Percentiles rank a stretch among this genome's conserved stretches.
These are phyloP conservation scores for Cladosporium sphaerospermum DNA, from an alignment of 2,329 filamentous ascomycete species.

Conservation along the genomic window DNA sequence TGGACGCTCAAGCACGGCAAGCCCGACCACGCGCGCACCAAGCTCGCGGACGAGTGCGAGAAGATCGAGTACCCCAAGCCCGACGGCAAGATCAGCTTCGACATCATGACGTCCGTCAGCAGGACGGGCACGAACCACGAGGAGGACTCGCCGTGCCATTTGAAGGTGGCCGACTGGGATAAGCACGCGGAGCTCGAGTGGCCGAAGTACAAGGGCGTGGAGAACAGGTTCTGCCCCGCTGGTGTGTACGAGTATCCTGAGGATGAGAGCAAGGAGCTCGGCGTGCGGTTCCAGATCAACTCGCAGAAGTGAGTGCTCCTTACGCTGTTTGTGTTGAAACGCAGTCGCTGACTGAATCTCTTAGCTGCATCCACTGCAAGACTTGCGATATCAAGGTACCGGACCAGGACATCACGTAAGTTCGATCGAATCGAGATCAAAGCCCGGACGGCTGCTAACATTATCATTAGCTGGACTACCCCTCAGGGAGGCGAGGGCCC, in stretches of 20 bases:
- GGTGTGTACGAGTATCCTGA: slow-evolving; percentile 98
- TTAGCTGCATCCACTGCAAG: slow-evolving; percentile 94
- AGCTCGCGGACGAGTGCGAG: slow-evolving; percentile 66
- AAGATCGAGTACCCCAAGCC: slow-evolving; percentile 98
- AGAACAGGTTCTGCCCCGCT: slow-evolving; percentile 95
- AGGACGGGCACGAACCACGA: slow-evolving; percentile 97
- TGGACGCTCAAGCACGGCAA: slow-evolving; percentile 88
- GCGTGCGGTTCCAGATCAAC: slow-evolving; percentile 96
- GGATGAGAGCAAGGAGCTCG: slow-evolving; percentile 76
- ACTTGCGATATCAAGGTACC: slow-evolving; percentile 99
- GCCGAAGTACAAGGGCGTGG: slow-evolving; percentile 82
- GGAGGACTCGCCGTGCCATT: slow-evolving; percentile 93
- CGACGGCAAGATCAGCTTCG: slow-evolving; percentile 89
- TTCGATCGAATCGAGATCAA: not conserved
- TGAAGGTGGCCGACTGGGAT: slow-evolving; percentile 94
- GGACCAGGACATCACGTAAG: slow-evolving; percentile 79
- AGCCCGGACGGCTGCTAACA: not conserved
- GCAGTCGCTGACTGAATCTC: slow-evolving; percentile 24
- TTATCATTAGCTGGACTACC: slow-evolving; percentile 58
- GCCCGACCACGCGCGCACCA: slow-evolving; percentile 72
- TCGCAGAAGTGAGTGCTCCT: slow-evolving; percentile 74
- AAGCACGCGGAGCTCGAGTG: slow-evolving; percentile 76
- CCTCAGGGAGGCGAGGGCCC: slow-evolving; percentile 77
- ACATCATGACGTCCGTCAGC: slow-evolving; percentile 91
- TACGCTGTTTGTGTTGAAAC: not conserved